Base-by-base conservation (phyloP, 768 basidiomycete genomes). In the Boletus tomentosulus region DNA sequence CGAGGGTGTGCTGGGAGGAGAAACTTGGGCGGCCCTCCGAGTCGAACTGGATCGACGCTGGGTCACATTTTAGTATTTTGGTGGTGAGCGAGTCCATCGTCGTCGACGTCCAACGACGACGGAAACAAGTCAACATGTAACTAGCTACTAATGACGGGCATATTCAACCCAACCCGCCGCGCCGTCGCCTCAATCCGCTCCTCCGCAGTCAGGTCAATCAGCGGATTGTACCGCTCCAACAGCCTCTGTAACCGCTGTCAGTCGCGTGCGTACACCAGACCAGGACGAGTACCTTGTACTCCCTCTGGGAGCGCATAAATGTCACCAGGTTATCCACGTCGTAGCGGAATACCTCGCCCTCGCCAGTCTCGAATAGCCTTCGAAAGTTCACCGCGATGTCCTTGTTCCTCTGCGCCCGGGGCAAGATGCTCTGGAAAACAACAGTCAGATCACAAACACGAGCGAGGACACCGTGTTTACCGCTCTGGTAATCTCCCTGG, bases 171-270 rank as follows among this genome's bases (percentile, higher is more conserved):
- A 34, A 98, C 94, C 57, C 93, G 75, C 42, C 84, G 79, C 3
- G 92, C 93, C 0, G 94, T 94, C 1, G 90, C 90, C 62, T 85
- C 77, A 56, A 96, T 79, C 59, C 88, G 76, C 66, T 96, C 92
- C 59, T 92, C 84, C 6, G 78, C 73, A 1, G 91, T 87, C 57
- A 95, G 76, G 63, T 93, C 89, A 39, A 85, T 70, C 16, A 88
- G 73, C 0, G 94, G 93, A 68, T 94, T 96, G 73, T 98, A 98
- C 50, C 91, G 77, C 50, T 91, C 88, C 56, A 97, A 70, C 46
- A 97, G 74, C 22, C 74, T 75, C 94, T 97, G 63, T 15, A 34
- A 24, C 12, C 2, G 3, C 33, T 12, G 38, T 55, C 51, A 58
- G 55, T 30, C 31, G 25, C 13, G 33, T 44, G 22, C 8, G 27